phyloP scores from a whole-genome alignment of 768 basidiomycete species.

The Kockovaella imperatae region DNA sequence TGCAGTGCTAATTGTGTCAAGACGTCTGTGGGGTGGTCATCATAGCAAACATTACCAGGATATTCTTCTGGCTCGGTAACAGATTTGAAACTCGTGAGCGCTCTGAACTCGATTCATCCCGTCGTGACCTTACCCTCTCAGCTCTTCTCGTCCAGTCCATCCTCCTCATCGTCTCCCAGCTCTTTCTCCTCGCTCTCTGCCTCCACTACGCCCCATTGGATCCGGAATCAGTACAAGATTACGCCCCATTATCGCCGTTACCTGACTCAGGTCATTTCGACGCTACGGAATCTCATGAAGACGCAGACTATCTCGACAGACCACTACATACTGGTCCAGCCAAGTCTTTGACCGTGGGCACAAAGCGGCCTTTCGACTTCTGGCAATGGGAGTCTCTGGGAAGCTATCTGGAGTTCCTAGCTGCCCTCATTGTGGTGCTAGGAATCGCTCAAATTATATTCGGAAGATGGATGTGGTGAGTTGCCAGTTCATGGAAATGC shows the following conservation, averaged over 20 bases:
- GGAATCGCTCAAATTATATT: conserved; percentile 34
- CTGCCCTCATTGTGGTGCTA: conserved; percentile 38
- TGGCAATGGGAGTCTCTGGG: conserved; percentile 43
- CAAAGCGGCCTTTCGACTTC: conserved; percentile 32
- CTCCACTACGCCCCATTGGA: conserved; percentile 35
- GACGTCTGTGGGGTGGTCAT: conserved; percentile 42
- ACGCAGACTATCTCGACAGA: not conserved
- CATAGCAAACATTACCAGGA: conserved; percentile 42
- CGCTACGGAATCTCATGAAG: not conserved
- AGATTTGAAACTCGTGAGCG: conserved; percentile 41
- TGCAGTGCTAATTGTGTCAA: conserved; percentile 5
- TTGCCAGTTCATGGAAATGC: not conserved
- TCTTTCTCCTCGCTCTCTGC: conserved; percentile 41
- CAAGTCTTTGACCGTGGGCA: not conserved
- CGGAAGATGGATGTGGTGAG: conserved; percentile 39
- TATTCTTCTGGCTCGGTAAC: conserved; percentile 45
- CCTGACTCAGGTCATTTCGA: conserved; percentile 2
- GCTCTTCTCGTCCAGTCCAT: conserved; percentile 43
- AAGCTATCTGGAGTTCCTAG: conserved; percentile 42
- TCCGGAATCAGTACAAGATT: conserved; percentile 3
- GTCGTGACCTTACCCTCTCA: conserved; percentile 5
- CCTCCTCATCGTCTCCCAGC: conserved; percentile 43
- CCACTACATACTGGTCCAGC: not conserved
- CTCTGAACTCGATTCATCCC: not conserved
- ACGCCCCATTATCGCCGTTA: conserved; percentile 30